Percentiles rank a stretch among this genome's conserved stretches.
Evolutionary conservation across 2,329 filamentous ascomycete species (phyloP).

Genomic region (Colletotrichum sublineola): DNA sequence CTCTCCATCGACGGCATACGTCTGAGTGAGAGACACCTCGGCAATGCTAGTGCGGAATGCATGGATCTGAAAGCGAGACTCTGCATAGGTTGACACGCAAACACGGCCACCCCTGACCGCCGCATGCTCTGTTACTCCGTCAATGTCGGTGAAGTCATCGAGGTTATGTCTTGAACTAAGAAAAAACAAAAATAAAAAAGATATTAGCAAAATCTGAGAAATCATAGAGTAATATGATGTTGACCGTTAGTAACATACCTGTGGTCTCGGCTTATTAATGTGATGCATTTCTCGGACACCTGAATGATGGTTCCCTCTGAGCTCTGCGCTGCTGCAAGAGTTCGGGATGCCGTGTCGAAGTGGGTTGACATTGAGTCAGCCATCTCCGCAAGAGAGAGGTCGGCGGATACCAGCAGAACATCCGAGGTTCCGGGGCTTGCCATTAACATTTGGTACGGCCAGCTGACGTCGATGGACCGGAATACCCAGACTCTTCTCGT

Average conservation of each 20-base stretch:
- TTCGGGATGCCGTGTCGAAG: slow-evolving; percentile 67
- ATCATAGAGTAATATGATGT: not conserved
- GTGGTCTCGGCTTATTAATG: slow-evolving; percentile 53
- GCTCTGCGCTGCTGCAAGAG: slow-evolving; percentile 60
- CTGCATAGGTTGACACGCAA: slow-evolving; percentile 58
- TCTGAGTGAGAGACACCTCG: slow-evolving; percentile 47
- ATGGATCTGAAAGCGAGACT: slow-evolving; percentile 55
- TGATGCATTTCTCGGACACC: slow-evolving; percentile 64
- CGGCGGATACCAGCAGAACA: slow-evolving; percentile 62
- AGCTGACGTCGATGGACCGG: slow-evolving; percentile 46
- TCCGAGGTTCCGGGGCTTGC: slow-evolving; percentile 64
- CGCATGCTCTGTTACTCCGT: slow-evolving; percentile 57
- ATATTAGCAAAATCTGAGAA: not conserved
- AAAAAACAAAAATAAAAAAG: not conserved
- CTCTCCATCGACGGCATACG: slow-evolving; percentile 59
- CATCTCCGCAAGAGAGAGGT: slow-evolving; percentile 61
- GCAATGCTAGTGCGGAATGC: slow-evolving; percentile 54
- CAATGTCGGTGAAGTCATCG: slow-evolving; percentile 35
- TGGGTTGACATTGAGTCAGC: slow-evolving; percentile 55
- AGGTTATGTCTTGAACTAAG: slow-evolving; percentile 21
- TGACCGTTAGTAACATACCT: slow-evolving; percentile 51
- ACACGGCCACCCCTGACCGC: slow-evolving; percentile 55
- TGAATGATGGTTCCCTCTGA: slow-evolving; percentile 61
- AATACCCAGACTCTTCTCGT: slow-evolving; percentile 69
- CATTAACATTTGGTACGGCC: slow-evolving; percentile 59